Evolutionary conservation across 192 early-diverging fungal genomes (phyloP), one percentile per base, ranked within the genome.

Genomic region (Podila epigama): DNA sequence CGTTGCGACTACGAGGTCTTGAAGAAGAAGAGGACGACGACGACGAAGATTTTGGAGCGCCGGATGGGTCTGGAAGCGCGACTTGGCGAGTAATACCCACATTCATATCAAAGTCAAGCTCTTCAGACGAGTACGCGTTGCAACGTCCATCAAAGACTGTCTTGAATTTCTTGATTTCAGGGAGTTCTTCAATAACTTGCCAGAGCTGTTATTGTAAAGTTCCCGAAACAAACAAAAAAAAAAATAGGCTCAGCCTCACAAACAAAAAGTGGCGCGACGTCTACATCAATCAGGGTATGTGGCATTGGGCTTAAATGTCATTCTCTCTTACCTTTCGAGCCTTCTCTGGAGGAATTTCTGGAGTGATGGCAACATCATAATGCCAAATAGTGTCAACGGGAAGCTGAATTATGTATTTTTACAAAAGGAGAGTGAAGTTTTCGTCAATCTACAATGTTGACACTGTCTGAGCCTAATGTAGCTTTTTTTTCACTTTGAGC

Each of bases 341-440:
- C 54, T 77, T 77, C 5, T 68, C 66, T 0, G 55, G 34, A n/a
- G 73, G 66, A 29, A 77, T 55, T 9, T 63, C 66, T 2, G 73
- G 73, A 5, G 54, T 60, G 63, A 77, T 68, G 32, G 66, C 10
- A 10, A 77, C 73, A 44, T 77, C 63, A 25, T 77, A 77, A n/a
- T 77, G 73, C 60, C 61, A 68, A 16, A 77, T 77, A 6, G 58
- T 61, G 33, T 77, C 73, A 15, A 59, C 65, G 22, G 63, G 32
- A 10, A 77, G 66, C 73, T 77, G 32, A 13, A 29, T 28, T 18
- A n/a, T 25, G 11, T 16, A 16, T 27, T 5, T 3, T 10, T 28
- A 32, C 3, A 28, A 15, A 60, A 39, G 7, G 57, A 2, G 7
- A 11, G 18, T 4, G 25, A 39, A 31, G 18, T 34, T 6, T 8